Base-by-base conservation (phyloP, 225 moss, liverwort and hornwort species). In the Marchantia paleacea region DNA sequence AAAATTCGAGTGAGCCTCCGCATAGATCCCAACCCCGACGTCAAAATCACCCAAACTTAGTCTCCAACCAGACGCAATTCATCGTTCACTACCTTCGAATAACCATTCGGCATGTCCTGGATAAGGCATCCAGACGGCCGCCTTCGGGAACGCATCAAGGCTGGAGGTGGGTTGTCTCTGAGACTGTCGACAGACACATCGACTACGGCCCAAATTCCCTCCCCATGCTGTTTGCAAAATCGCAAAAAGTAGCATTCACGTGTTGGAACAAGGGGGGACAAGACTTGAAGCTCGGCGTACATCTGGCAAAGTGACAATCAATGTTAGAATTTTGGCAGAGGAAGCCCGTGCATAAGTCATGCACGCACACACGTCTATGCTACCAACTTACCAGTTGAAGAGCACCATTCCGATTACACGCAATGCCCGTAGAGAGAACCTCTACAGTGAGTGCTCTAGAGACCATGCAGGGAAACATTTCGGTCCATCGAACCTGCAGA, bases 381-480 rank as follows among this genome's bases (percentile, higher is more conserved):
- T 8, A 10, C 20, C 22, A 8, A 77, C 86, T 86, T 22, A 89
- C 89, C 82, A 97, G 86, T 86, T 97, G 94, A 76, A 97, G 70
- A 9, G 92, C 93, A 8, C 92, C 92, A 79, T 92, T 88, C 0
- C 97, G 90, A 80, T 91, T 94, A 20, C 86, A 89, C 12, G 90
- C 52, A 5, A 39, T 39, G 7, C 97, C 94, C 52, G 89, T 80
- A 30, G 91, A 90, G 4, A 97, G 53, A 8, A 91, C 91, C 82
- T 97, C 97, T 54, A 97, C 97, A 0, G 94, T 94, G 52, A 97
- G 75, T 4, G 97, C 97, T 14, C 94, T 86, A 10, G 94, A 94
- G 11, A 94, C 91, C 79, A 97, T 88, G 87, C 97, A 94, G 0
- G 97, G 94, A 28, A 94, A 97, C 97, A 97, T 94, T 67, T 97